Conservation (phyloP, 106 monocot species). For the Platanthera guangdongensis region DNA sequence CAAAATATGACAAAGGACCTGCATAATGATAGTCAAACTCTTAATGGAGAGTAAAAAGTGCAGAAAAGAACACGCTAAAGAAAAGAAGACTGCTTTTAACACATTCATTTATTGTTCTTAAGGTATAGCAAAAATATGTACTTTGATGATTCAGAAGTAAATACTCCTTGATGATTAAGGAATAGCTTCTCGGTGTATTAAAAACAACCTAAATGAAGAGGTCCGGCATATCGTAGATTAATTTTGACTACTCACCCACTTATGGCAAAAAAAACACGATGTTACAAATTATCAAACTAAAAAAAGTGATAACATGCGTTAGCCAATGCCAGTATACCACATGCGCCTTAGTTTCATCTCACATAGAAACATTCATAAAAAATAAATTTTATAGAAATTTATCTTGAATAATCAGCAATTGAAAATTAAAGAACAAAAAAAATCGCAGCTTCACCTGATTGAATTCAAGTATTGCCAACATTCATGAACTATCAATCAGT, state of each 20-base stretch:
- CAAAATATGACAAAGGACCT: slow-evolving; percentile 86
- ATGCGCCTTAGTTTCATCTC: not conserved
- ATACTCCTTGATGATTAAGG: not conserved
- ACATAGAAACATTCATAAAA: not conserved
- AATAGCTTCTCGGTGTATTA: not conserved
- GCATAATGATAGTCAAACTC: not conserved
- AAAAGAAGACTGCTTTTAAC: not conserved
- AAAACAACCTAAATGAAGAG: not conserved
- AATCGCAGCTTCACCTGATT: not conserved
- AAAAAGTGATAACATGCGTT: not conserved
- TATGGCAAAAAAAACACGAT: not conserved
- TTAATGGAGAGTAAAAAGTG: not conserved
- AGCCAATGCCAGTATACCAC: not conserved
- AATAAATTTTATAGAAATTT: not conserved
- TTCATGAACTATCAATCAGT: not conserved
- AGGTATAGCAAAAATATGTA: not conserved
- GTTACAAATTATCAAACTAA: not conserved
- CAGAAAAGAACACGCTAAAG: not conserved
- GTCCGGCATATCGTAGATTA: not conserved
- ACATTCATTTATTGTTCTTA: not conserved
- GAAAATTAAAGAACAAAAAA: not conserved
- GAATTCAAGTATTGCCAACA: not conserved
- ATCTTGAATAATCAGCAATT: not conserved
- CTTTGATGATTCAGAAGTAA: not conserved
- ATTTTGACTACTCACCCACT: not conserved